phyloP scores from a whole-genome alignment of 495 filamentous ascomycete species.

The Trichoderma gamsii region DNA sequence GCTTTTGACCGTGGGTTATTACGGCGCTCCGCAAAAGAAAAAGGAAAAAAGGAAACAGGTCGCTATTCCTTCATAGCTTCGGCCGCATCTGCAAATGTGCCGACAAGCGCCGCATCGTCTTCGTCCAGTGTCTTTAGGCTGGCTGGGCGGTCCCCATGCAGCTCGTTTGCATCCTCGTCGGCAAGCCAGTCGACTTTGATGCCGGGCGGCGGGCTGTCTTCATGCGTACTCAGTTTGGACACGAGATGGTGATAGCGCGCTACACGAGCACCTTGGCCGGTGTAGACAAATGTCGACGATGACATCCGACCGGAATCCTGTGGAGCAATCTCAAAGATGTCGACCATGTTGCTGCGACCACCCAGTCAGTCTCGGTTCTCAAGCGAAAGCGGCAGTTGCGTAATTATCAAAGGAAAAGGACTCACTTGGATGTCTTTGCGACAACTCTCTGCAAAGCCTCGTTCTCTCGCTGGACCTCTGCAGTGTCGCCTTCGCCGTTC shows the following conservation, averaged over 20 bases:
- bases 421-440: conserved; percentile 51
- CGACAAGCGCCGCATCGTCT: conserved; percentile 39
- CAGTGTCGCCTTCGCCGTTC: conserved; percentile 46
- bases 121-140: conserved; percentile 29
- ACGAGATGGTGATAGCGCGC: conserved; percentile 48
- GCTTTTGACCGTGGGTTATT: not conserved
- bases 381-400: conserved; percentile 13
- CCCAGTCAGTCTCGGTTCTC: conserved; percentile 13
- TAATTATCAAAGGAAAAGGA: conserved; percentile 14
- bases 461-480: conserved; percentile 52
- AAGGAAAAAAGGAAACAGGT: not conserved
- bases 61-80: conserved; percentile 21
- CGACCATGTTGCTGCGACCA: conserved; percentile 46
- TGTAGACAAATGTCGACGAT: conserved; percentile 30
- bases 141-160: conserved; percentile 35
- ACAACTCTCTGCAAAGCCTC: conserved; percentile 52
- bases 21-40: not conserved
- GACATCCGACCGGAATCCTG: conserved; percentile 31
- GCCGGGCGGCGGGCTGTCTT: conserved; percentile 24
- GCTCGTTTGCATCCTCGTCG: conserved; percentile 41
- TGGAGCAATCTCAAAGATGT: conserved; percentile 53
- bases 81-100: conserved; percentile 46
- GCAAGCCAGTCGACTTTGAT: conserved; percentile 40
- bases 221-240: conserved; percentile 41
- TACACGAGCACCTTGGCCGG: conserved; percentile 40